phyloP scores from a whole-genome alignment of 139 green algal genomes.

The Penium margaritaceum region DNA sequence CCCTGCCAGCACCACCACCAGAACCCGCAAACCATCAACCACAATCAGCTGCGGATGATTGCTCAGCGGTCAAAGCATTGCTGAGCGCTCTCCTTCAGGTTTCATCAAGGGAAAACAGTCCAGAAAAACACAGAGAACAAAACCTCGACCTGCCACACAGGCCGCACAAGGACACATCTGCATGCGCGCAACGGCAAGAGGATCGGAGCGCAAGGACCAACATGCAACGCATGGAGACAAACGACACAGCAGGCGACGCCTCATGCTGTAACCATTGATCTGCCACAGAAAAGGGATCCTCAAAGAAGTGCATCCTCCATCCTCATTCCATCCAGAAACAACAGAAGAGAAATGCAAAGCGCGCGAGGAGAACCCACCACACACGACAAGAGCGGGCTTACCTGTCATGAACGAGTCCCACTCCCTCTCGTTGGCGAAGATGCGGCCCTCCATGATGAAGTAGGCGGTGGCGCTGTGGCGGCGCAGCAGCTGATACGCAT shows the following conservation, averaged over 20 bases:
- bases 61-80: no score
- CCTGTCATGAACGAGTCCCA: constrained; percentile 35
- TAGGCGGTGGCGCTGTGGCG: background rate
- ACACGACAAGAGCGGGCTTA: background rate
- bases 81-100: no score
- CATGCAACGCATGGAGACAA: background rate
- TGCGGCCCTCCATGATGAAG: constrained; percentile 13
- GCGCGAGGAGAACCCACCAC: background rate
- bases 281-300: no score
- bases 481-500: constrained; percentile 14
- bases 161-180: no score
- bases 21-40: background rate
- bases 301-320: no score
- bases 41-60: no score
- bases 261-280: no score
- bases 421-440: constrained; percentile 24
- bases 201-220: background rate
- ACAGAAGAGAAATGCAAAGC: background rate
- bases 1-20: constrained; percentile 2
- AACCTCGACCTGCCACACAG: no score
- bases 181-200: no score
- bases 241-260: background rate
- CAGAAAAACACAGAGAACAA: no score
- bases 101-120: no score
- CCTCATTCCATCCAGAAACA: background rate